These are phyloP conservation scores for Oxalis stricta DNA, from an alignment of 441 rosid genomes.

Conservation along the genomic window DNA sequence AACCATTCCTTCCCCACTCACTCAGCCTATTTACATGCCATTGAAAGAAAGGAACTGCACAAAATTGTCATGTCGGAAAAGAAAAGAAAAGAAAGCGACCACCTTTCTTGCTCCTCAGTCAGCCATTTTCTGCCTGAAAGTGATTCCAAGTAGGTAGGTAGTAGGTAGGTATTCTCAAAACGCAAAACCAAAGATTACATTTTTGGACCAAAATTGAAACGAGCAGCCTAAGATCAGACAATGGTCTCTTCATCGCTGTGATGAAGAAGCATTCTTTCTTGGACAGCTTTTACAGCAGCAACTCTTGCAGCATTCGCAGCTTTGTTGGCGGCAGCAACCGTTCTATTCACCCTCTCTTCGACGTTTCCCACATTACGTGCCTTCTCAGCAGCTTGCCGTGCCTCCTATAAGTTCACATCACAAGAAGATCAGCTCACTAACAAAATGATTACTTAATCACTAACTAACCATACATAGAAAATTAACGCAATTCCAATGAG, in stretches of 20 bases:
- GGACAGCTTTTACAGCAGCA: slow-evolving; percentile 63
- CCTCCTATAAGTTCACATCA: slow-evolving; percentile 29
- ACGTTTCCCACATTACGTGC: slow-evolving; percentile 23
- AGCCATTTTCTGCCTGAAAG: slow-evolving; percentile 13
- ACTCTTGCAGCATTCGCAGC: slow-evolving; percentile 78
- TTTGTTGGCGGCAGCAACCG: slow-evolving; percentile 48
- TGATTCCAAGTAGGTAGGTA: slow-evolving; percentile 27
- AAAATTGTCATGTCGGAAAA: background rate
- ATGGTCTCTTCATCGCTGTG: slow-evolving; percentile 12
- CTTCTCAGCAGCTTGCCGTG: slow-evolving; percentile 43
- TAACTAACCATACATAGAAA: too few species aligned
- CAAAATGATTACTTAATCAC: background rate
- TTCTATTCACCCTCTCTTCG: slow-evolving; percentile 49
- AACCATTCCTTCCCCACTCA: too few species aligned
- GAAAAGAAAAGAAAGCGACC: background rate
- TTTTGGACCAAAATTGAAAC: slow-evolving; percentile 6
- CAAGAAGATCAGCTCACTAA: background rate
- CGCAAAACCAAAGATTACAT: background rate
- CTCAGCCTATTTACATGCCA: slow-evolving; percentile 14
- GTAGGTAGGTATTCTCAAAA: background rate
- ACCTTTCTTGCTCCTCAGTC: slow-evolving; percentile 27
- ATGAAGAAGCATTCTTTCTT: slow-evolving; percentile 28
- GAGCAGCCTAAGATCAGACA: slow-evolving; percentile 9
- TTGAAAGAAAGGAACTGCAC: background rate
- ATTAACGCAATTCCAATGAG: too few species aligned